phyloP scores from a whole-genome alignment of 805 yeast species.

The Saccharomycopsis selenospora region DNA sequence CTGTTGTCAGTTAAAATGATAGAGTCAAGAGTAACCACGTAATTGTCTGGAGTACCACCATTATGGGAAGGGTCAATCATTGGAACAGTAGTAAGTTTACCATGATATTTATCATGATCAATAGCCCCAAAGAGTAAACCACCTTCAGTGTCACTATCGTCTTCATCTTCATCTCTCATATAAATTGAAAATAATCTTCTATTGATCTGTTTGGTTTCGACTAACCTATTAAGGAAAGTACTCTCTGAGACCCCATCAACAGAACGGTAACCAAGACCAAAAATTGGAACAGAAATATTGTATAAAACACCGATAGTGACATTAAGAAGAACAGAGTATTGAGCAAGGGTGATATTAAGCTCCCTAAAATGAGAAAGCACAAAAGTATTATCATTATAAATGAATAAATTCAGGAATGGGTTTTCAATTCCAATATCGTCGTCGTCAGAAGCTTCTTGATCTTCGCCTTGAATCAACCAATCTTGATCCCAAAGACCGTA shows the following conservation, averaged over 20 bases:
- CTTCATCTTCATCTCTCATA: not conserved
- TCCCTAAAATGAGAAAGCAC: not conserved
- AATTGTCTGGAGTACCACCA: constrained; percentile 36
- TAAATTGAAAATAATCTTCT: not conserved
- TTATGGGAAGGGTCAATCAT: constrained; percentile 36
- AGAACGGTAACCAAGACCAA: not conserved
- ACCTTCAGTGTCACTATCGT: not conserved
- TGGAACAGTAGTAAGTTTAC: constrained; percentile 44
- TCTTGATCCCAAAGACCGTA: not conserved
- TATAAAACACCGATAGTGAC: not conserved
- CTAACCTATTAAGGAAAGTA: not conserved
- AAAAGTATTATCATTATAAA: not conserved
- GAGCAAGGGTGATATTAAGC: not conserved
- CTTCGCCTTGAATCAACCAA: not conserved
- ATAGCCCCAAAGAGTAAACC: constrained; percentile 52
- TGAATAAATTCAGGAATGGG: not conserved
- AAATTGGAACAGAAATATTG: not conserved
- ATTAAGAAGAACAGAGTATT: not conserved
- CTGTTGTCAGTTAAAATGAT: constrained; percentile 24
- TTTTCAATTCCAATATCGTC: too few species aligned
- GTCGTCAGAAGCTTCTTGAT: not conserved
- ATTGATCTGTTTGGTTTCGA: not conserved
- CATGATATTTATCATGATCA: constrained; percentile 55
- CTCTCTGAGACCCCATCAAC: not conserved
- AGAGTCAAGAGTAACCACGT: constrained; percentile 39